These are phyloP conservation scores for Tillandsia fasciculata DNA, from an alignment of 176 grass and related monocot genomes.

Conservation along the genomic window DNA sequence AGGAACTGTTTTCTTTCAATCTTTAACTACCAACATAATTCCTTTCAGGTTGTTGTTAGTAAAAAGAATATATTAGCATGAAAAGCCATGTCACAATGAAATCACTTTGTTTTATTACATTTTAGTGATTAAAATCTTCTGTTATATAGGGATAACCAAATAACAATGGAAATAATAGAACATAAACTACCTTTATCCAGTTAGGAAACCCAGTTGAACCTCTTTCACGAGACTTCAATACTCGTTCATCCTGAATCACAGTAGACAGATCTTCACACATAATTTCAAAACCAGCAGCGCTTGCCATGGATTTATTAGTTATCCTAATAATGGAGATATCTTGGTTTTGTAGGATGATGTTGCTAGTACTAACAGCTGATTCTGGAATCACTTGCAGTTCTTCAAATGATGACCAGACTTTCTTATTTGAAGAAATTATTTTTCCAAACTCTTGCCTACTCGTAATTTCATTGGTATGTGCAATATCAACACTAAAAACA, in stretches of 20 bases:
- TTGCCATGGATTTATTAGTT: slow-evolving; percentile 48
- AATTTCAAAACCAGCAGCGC: slow-evolving; percentile 43
- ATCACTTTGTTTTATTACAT: not conserved
- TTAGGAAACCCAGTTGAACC: slow-evolving; percentile 39
- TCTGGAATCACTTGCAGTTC: slow-evolving; percentile 43
- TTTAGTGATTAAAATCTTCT: slow-evolving; percentile 9
- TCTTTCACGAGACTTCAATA: slow-evolving; percentile 9
- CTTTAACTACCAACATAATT: too few species aligned
- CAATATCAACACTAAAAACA: slow-evolving; percentile 79
- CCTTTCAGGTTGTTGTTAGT: too few species aligned
- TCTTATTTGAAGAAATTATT: slow-evolving; percentile 50
- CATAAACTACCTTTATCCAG: slow-evolving; percentile 68
- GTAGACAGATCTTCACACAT: slow-evolving; percentile 15
- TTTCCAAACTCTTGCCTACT: slow-evolving; percentile 64
- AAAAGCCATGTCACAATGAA: not conserved
- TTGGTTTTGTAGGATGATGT: slow-evolving; percentile 47
- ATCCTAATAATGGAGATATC: slow-evolving; percentile 43
- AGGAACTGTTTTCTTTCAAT: too few species aligned
- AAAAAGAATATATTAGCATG: too few species aligned
- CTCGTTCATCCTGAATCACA: slow-evolving; percentile 22
- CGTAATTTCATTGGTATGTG: slow-evolving; percentile 48
- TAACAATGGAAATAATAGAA: slow-evolving; percentile 4
- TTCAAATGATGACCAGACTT: slow-evolving; percentile 34
- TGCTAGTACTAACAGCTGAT: slow-evolving; percentile 36
- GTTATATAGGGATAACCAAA: not conserved